Percentiles rank a stretch among this genome's conserved stretches.
Conservation (phyloP, 1,284 basidiomycete genomes). For the Caloboletus inedulis region DNA sequence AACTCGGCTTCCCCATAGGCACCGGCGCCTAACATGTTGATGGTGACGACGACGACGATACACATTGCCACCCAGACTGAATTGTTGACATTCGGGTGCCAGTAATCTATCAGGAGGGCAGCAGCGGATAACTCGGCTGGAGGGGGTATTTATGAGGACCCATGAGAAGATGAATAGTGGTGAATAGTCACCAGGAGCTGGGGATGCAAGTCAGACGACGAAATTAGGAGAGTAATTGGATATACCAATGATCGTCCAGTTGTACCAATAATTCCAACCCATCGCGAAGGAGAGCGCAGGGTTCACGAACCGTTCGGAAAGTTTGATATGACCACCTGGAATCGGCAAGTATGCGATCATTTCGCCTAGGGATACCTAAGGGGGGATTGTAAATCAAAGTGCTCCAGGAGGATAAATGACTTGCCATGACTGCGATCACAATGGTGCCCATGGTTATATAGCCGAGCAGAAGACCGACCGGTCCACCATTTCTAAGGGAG, state of each 20-base stretch:
- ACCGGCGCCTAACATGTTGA: slow-evolving; percentile 62
- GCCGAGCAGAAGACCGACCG: slow-evolving; percentile 62
- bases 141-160: slow-evolving; percentile 2
- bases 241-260: slow-evolving; percentile 54
- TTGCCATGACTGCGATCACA: slow-evolving; percentile 58
- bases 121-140: slow-evolving; percentile 63
- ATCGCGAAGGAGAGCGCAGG: slow-evolving; percentile 66
- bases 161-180: background rate
- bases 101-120: slow-evolving; percentile 62
- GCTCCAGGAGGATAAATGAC: slow-evolving; percentile 1
- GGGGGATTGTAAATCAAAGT: slow-evolving; percentile 1
- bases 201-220: slow-evolving; percentile 1
- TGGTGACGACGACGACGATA: slow-evolving; percentile 58
- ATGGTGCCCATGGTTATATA: slow-evolving; percentile 60
- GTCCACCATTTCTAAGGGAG: slow-evolving; percentile 55
- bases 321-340: slow-evolving; percentile 61
- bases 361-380: slow-evolving; percentile 39
- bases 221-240: background rate
- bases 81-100: slow-evolving; percentile 50
- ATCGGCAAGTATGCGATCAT: slow-evolving; percentile 44
- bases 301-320: slow-evolving; percentile 70
- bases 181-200: slow-evolving; percentile 29
- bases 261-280: slow-evolving; percentile 74
- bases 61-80: slow-evolving; percentile 65
- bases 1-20: slow-evolving; percentile 59